phyloP scores from a whole-genome alignment of 768 basidiomycete genomes.

The Daedaleopsis nitida region DNA sequence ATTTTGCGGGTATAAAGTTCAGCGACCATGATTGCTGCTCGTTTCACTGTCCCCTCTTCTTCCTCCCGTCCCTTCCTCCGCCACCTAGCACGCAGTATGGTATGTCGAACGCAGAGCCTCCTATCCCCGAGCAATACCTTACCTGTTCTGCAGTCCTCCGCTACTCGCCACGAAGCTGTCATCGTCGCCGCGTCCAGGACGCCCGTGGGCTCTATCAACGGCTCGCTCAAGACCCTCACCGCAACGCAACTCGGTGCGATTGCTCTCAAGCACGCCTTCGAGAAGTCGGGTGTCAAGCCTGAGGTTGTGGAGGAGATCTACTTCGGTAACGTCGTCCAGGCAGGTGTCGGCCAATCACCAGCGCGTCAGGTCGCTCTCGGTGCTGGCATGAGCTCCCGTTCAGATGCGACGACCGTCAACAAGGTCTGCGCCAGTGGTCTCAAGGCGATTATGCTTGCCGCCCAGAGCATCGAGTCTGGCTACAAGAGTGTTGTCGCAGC shows the following conservation, averaged over 20 bases:
- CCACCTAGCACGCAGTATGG: conserved; percentile 31
- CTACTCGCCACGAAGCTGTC: conserved; percentile 69
- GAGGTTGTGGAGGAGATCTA: conserved; percentile 91
- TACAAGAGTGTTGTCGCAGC: conserved; percentile 86
- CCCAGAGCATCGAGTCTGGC: conserved; percentile 87
- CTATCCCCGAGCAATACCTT: conserved; percentile 30
- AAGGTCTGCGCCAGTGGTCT: conserved; percentile 99
- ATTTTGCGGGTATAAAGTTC: conserved; percentile 23
- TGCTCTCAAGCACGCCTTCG: conserved; percentile 90
- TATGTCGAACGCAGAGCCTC: conserved; percentile 14
- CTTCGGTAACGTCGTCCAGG: conserved; percentile 98
- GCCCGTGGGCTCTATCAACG: conserved; percentile 92
- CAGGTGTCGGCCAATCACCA: conserved; percentile 96
- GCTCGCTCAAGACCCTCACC: conserved; percentile 82
- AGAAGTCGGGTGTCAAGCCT: conserved; percentile 77
- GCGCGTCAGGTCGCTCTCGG: conserved; percentile 95
- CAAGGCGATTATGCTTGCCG: conserved; percentile 93
- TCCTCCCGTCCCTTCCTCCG: conserved; percentile 38
- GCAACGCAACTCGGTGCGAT: conserved; percentile 89
- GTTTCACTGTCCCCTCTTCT: conserved; percentile 32
- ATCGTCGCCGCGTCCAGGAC: conserved; percentile 95
- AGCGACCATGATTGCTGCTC: conserved; percentile 22
- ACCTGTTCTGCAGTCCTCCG: conserved; percentile 35
- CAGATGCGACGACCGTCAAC: conserved; percentile 99
- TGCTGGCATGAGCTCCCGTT: conserved; percentile 79